A percentile compares a stretch with the other conserved stretches of the same genome.
Conservation (phyloP, 495 filamentous ascomycete species). For the Hypoxylon lenormandii region DNA sequence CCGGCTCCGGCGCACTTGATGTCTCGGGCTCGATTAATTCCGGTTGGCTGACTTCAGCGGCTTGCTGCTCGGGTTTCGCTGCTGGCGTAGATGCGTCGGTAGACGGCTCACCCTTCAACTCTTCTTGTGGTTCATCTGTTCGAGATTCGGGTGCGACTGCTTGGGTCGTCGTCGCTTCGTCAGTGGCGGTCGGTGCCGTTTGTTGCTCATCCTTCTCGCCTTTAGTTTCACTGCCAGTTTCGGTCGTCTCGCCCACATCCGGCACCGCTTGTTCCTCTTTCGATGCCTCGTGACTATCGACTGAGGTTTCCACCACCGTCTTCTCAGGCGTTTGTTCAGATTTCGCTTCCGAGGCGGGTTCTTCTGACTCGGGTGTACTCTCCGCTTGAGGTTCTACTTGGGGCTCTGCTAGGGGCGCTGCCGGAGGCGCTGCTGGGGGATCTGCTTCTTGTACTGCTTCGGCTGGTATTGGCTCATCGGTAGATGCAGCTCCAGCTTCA, state of each 20-base stretch:
- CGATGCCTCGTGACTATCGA: background rate
- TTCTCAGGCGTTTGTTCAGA: slow-evolving; percentile 8
- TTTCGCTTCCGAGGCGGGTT: slow-evolving; percentile 9
- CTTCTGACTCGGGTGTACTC: slow-evolving; percentile 5
- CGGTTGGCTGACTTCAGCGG: slow-evolving; percentile 2
- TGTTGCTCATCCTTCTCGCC: slow-evolving; percentile 2
- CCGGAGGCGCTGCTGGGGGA: background rate
- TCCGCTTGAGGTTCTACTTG: slow-evolving; percentile 3
- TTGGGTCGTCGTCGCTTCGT: no score
- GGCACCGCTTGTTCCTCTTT: slow-evolving; percentile 1
- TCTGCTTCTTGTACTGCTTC: background rate
- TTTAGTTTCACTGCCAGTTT: background rate
- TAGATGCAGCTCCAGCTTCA: slow-evolving; percentile 8
- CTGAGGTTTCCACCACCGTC: background rate
- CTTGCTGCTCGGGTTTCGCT: slow-evolving; percentile 3
- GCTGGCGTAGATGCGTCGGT: background rate
- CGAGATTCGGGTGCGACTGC: slow-evolving; percentile 1
- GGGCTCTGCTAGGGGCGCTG: background rate
- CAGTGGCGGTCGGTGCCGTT: background rate
- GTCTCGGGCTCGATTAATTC: background rate
- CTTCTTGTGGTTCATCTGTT: slow-evolving; percentile 7
- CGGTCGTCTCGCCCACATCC: background rate
- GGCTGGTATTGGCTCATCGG: slow-evolving; percentile 1
- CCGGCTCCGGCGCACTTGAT: background rate
- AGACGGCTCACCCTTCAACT: background rate